A percentile compares a stretch with the other conserved stretches of the same genome.
Evolutionary conservation across 2,329 filamentous ascomycete species (phyloP).

Genomic region (Ceratocystis cacaofunesta): DNA sequence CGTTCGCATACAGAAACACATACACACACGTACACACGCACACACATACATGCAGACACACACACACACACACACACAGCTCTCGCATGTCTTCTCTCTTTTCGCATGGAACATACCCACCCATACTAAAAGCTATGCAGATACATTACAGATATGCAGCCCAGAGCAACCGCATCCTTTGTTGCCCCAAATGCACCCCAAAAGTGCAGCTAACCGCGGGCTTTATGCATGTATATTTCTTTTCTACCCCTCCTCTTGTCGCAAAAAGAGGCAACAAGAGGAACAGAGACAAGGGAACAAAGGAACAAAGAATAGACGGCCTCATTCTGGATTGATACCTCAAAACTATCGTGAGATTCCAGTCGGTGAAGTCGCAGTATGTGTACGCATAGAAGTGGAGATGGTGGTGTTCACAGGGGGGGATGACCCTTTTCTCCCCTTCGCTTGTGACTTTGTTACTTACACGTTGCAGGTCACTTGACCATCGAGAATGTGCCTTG

Average conservation of each 20-base stretch:
- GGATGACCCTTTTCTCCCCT: not conserved
- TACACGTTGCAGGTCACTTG: not conserved
- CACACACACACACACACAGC: not conserved
- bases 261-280: not conserved
- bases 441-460: not conserved
- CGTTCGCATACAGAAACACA: not conserved
- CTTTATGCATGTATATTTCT: not conserved
- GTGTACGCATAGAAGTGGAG: not conserved
- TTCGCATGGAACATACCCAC: not conserved
- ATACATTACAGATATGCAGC: not conserved
- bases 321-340: not conserved
- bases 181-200: not conserved
- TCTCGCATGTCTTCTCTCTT: not conserved
- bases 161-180: not conserved
- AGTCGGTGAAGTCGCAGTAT: not conserved
- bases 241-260: not conserved
- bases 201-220: not conserved
- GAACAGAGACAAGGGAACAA: not conserved
- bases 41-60: too few relatives aligned
- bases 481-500: not conserved
- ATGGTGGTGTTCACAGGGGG: not conserved
- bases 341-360: constrained; percentile 3
- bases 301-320: not conserved
- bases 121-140: not conserved
- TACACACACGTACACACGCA: not conserved